Evolutionary conservation across 768 basidiomycete species (phyloP).

Genomic region (Mrakia hoshinonis): DNA sequence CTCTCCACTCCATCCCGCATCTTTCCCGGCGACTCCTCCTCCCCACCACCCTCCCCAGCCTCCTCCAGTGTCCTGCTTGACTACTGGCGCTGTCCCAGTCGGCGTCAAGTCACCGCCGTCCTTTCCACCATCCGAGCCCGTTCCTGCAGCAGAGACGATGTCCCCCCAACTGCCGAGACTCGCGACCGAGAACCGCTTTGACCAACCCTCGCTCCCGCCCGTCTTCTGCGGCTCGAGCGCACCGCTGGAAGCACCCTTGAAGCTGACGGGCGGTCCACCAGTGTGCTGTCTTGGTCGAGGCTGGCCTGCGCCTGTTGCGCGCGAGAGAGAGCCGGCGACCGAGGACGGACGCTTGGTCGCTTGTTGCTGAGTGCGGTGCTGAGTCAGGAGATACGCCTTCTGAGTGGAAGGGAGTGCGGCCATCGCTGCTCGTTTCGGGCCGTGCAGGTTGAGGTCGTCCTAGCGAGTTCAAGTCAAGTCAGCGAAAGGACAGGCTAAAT

Average conservation of each 20-base stretch:
- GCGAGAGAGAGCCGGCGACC: conserved; percentile 45
- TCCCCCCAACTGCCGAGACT: conserved; percentile 34
- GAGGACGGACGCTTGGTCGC: conserved; percentile 49
- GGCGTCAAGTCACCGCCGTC: background rate
- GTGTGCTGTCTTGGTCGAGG: conserved; percentile 44
- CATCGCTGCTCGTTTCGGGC: conserved; percentile 58
- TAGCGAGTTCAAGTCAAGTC: background rate
- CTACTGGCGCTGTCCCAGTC: conserved; percentile 22
- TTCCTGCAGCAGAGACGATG: background rate
- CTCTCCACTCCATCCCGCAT: background rate
- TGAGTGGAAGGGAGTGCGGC: conserved; percentile 53
- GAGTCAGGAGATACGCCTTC: conserved; percentile 52
- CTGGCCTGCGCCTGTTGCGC: conserved; percentile 38
- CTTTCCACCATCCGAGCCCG: background rate
- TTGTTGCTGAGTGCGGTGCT: conserved; percentile 32
- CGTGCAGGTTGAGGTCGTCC: conserved; percentile 67
- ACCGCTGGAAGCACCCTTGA: conserved; percentile 40
- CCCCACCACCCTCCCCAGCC: conserved; percentile 72
- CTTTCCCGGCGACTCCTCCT: conserved; percentile 40
- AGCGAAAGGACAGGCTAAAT: background rate
- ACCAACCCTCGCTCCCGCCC: conserved; percentile 20
- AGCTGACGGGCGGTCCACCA: conserved; percentile 36
- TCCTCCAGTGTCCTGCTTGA: conserved; percentile 53
- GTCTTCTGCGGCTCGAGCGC: conserved; percentile 50
- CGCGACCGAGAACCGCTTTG: conserved; percentile 35